phyloP scores from a whole-genome alignment of 192 early-diverging fungal genomes.

The Coemansia umbellata region DNA sequence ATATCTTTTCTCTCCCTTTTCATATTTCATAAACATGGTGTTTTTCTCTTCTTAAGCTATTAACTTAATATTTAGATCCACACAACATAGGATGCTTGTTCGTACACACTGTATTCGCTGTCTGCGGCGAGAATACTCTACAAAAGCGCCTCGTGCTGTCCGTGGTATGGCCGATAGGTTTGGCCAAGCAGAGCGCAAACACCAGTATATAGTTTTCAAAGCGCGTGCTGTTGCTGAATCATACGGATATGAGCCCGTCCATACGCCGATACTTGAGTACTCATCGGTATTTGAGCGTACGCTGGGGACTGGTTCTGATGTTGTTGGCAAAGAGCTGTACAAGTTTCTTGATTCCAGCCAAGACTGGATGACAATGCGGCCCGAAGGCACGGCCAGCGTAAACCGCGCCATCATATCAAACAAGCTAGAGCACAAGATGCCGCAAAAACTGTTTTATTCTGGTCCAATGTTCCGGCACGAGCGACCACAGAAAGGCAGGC shows the following conservation, averaged over 20 bases:
- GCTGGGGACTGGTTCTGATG: conserved; percentile 60
- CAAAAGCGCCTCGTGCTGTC: conserved; percentile 45
- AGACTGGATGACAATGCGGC: conserved; percentile 59
- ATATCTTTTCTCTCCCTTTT: neutral
- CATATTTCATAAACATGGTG: neutral
- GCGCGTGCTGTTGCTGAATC: conserved; percentile 39
- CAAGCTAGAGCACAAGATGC: conserved; percentile 40
- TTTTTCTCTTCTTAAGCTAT: no score
- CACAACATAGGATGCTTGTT: no score
- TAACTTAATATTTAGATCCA: no score
- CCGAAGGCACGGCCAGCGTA: conserved; percentile 61
- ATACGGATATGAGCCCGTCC: conserved; percentile 58
- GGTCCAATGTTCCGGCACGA: conserved; percentile 72
- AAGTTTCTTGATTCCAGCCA: conserved; percentile 59
- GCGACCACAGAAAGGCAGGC: conserved; percentile 64
- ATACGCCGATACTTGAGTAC: conserved; percentile 65
- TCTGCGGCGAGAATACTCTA: conserved; percentile 4
- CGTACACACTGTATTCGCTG: conserved; percentile 1
- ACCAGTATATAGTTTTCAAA: conserved; percentile 45
- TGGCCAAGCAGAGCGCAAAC: conserved; percentile 44
- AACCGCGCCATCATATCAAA: conserved; percentile 46
- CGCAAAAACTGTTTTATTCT: conserved; percentile 57
- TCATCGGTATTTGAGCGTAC: conserved; percentile 60
- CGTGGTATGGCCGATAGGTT: conserved; percentile 63
- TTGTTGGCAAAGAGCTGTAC: conserved; percentile 68